Evolutionary conservation across 1,284 basidiomycete genomes (phyloP).

Genomic region (Malassezia sp.): DNA sequence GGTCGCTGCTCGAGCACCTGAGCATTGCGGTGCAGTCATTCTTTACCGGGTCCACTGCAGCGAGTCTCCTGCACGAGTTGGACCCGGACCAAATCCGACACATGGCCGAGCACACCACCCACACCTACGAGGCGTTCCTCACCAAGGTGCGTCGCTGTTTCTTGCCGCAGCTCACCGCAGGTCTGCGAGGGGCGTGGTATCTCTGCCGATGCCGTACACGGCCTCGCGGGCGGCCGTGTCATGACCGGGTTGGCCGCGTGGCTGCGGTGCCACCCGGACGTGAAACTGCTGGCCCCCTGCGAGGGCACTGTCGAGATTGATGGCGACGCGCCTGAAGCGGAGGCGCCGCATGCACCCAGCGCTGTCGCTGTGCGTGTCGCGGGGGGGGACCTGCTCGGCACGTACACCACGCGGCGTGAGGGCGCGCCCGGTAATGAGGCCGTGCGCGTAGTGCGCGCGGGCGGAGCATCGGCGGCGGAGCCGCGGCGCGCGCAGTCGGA

Average conservation of each 20-base stretch:
- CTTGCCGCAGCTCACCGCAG: too few species aligned
- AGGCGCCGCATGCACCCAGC: too few species aligned
- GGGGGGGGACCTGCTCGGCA: too few species aligned
- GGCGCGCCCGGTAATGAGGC: neutral
- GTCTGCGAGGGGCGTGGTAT: slow-evolving; percentile 47
- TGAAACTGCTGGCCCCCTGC: slow-evolving; percentile 12
- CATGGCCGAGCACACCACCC: slow-evolving; percentile 44
- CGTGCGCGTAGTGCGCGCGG: neutral
- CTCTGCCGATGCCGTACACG: slow-evolving; percentile 43
- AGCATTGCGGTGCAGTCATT: slow-evolving; percentile 47
- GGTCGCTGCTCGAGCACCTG: slow-evolving; percentile 48
- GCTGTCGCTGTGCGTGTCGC: too few species aligned
- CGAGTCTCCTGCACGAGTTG: slow-evolving; percentile 44
- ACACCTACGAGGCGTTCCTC: slow-evolving; percentile 45
- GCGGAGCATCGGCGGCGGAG: too few species aligned
- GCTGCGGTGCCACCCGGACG: slow-evolving; percentile 26
- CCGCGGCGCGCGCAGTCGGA: too few species aligned
- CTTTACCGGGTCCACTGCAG: slow-evolving; percentile 46
- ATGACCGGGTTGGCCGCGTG: slow-evolving; percentile 48
- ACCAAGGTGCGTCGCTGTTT: too few species aligned
- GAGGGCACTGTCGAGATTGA: too few species aligned
- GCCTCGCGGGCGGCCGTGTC: slow-evolving; percentile 48
- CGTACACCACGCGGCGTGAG: neutral
- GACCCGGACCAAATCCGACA: slow-evolving; percentile 38
- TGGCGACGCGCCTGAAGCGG: too few species aligned